Percentiles rank a stretch among this genome's conserved stretches.
phyloP scores from a whole-genome alignment of 1,284 basidiomycete species.

The Naganishia liquefaciens region DNA sequence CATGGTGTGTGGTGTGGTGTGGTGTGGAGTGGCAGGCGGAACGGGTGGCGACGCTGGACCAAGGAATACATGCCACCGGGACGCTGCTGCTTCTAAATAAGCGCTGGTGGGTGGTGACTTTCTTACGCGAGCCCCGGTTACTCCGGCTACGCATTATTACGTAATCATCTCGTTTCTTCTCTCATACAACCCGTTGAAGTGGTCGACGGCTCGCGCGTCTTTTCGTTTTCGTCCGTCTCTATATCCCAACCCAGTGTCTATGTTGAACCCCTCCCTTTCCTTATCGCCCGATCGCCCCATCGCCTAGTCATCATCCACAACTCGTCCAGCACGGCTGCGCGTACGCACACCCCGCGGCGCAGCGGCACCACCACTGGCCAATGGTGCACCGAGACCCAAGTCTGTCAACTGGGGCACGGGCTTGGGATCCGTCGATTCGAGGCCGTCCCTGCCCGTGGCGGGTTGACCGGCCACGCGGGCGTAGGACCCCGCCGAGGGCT shows the following conservation, averaged over 20 bases:
- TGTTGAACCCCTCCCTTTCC: conserved; percentile 13
- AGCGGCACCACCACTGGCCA: conserved; percentile 24
- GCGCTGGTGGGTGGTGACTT: no score
- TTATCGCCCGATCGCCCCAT: no score
- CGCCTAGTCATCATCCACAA: conserved; percentile 39
- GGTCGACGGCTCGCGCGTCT: not conserved
- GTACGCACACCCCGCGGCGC: conserved; percentile 43
- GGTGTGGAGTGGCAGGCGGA: not conserved
- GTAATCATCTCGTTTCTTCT: conserved; percentile 11
- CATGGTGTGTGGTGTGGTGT: conserved; percentile 38
- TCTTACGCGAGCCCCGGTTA: not conserved
- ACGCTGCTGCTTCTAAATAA: no score
- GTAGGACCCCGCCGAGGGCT: conserved; percentile 32
- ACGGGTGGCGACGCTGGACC: not conserved
- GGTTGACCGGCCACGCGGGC: conserved; percentile 36
- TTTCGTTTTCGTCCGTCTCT: conserved; percentile 5
- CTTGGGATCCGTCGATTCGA: conserved; percentile 35
- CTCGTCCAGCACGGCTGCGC: conserved; percentile 47
- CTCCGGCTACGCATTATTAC: conserved; percentile 11
- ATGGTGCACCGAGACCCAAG: conserved; percentile 28
- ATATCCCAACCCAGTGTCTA: conserved; percentile 1
- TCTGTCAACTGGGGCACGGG: conserved; percentile 30
- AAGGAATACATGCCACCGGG: no score
- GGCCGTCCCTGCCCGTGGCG: conserved; percentile 27
- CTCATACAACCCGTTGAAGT: conserved; percentile 17